phyloP scores from a whole-genome alignment of 768 basidiomycete genomes.

The Termitomyces sp. region DNA sequence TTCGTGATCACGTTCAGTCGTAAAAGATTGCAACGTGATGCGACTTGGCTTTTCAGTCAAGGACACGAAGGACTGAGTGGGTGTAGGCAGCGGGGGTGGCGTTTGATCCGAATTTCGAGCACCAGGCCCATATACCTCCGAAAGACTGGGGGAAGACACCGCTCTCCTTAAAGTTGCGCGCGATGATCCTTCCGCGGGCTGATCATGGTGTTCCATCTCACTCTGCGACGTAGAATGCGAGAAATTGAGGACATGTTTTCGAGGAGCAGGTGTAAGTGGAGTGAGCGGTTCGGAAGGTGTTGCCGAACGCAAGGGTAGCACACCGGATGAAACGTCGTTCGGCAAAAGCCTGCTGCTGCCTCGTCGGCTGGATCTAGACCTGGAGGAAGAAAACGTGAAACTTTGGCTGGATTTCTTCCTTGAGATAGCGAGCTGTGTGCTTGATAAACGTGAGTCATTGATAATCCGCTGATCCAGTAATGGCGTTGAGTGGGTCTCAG shows the following conservation, averaged over 20 bases:
- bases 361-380: conserved; percentile 22
- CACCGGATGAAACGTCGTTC: conserved; percentile 23
- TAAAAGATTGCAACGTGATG: conserved; percentile 23
- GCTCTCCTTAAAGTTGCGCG: conserved; percentile 34
- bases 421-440: conserved; percentile 16
- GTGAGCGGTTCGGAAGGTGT: conserved; percentile 57
- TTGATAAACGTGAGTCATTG: conserved; percentile 24
- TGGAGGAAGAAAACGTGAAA: conserved; percentile 19
- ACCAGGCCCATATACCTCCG: conserved; percentile 35
- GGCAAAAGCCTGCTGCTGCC: conserved; percentile 17
- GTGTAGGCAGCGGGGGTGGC: conserved; percentile 37
- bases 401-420: conserved; percentile 24
- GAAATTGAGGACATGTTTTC: conserved; percentile 41
- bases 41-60: conserved; percentile 19
- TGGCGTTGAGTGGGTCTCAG: conserved; percentile 19
- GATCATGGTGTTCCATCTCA: conserved; percentile 25
- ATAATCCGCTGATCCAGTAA: conserved; percentile 42
- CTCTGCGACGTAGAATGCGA: conserved; percentile 57
- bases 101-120: conserved; percentile 26
- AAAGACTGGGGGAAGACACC: conserved; percentile 49
- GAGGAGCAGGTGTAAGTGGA: conserved; percentile 64
- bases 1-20: conserved; percentile 40
- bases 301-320: conserved; percentile 52
- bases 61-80: conserved; percentile 20
- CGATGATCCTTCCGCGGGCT: conserved; percentile 1